Conservation (phyloP, 306 rosid species). For the Quercus gilva region DNA sequence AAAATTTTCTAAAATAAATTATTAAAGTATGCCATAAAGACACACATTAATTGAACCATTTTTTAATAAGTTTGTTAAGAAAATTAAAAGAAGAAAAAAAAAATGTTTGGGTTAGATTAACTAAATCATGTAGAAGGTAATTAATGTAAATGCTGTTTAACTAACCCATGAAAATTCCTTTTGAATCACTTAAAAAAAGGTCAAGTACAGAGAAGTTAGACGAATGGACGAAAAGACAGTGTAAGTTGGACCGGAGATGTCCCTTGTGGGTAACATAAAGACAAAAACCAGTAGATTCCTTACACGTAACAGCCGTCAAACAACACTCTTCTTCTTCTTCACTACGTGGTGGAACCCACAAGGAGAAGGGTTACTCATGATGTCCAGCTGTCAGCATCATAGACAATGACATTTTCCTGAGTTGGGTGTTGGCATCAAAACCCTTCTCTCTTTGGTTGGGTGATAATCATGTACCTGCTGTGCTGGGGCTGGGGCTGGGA, state of each 20-base stretch:
- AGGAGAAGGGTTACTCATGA: neutral
- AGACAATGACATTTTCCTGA: slow-evolving; percentile 8
- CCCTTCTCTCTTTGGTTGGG: slow-evolving; percentile 7
- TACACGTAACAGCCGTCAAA: slow-evolving; percentile 34
- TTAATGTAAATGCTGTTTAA: too few relatives aligned
- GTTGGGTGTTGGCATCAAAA: neutral
- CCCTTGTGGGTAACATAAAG: slow-evolving; percentile 1
- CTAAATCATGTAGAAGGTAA: too few relatives aligned
- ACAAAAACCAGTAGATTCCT: slow-evolving; percentile 27
- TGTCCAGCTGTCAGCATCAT: slow-evolving; percentile 22
- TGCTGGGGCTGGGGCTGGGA: too few relatives aligned
- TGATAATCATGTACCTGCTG: slow-evolving; percentile 1
- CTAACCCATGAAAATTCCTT: neutral
- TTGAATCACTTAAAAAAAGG: neutral
- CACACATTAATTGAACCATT: too few relatives aligned
- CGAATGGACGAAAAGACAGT: neutral
- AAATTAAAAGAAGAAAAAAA: too few relatives aligned
- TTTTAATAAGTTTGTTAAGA: too few relatives aligned
- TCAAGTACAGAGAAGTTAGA: neutral
- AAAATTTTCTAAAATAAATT: too few relatives aligned
- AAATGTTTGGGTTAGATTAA: too few relatives aligned
- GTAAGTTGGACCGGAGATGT: slow-evolving; percentile 5
- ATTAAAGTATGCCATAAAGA: too few relatives aligned
- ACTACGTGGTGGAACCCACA: neutral
- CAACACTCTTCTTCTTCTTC: neutral